These are phyloP conservation scores for Rhodocollybia butyracea DNA, from an alignment of 768 basidiomycete species.

Conservation along the genomic window DNA sequence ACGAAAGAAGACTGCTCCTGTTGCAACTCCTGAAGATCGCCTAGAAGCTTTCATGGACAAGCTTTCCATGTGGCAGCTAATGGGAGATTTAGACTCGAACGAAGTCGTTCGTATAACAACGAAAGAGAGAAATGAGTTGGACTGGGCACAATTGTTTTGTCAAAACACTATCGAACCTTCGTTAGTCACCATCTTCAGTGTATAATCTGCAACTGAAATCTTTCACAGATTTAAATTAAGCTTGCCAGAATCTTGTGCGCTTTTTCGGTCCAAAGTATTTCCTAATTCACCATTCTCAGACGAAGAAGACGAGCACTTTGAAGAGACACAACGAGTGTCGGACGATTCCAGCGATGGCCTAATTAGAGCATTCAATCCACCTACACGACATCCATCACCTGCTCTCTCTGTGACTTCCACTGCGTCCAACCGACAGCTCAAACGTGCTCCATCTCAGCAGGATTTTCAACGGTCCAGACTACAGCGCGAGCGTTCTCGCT, in stretches of 20 bases:
- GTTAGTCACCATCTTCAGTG: conserved; percentile 33
- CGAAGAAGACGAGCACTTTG: conserved; percentile 23
- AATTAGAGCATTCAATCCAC: background rate
- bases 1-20: background rate
- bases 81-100: conserved; percentile 31
- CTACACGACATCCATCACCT: conserved; percentile 9
- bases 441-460: background rate
- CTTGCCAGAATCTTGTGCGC: conserved; percentile 50
- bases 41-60: conserved; percentile 78
- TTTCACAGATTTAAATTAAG: conserved; percentile 48
- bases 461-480: conserved; percentile 12
- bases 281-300: conserved; percentile 60
- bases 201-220: background rate
- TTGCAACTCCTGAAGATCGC: conserved; percentile 40
- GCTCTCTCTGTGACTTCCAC: conserved; percentile 8
- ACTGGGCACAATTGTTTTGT: conserved; percentile 77
- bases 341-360: too few species aligned
- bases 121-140: conserved; percentile 33
- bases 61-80: conserved; percentile 73
- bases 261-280: conserved; percentile 68
- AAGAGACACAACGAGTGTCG: background rate
- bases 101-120: conserved; percentile 11
- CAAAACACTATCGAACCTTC: conserved; percentile 62
- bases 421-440: background rate
- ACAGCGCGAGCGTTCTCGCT: conserved; percentile 49